A percentile compares a stretch with the other conserved stretches of the same genome.
Conservation (phyloP, 768 basidiomycete species). For the Lactarius hatsudake region DNA sequence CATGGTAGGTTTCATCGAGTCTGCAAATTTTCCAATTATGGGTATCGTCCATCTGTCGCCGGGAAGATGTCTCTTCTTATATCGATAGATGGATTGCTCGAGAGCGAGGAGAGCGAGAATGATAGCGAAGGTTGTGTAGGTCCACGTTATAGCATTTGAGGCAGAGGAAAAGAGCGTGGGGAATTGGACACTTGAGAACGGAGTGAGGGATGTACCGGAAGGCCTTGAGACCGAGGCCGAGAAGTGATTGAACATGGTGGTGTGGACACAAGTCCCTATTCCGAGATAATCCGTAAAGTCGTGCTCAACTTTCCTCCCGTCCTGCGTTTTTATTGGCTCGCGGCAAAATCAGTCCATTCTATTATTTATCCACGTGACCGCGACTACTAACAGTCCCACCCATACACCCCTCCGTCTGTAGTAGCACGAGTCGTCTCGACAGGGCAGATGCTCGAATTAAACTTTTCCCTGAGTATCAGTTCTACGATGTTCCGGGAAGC, state of each 20-base stretch:
- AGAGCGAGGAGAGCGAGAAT: conserved; percentile 73
- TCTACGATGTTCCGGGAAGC: conserved; percentile 82
- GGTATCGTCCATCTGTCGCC: conserved; percentile 93
- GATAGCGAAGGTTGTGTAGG: conserved; percentile 68
- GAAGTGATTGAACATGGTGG: conserved; percentile 30
- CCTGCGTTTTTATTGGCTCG: conserved; percentile 12
- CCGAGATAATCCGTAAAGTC: neutral
- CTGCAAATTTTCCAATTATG: conserved; percentile 94
- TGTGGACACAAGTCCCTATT: neutral
- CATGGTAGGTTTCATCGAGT: conserved; percentile 88
- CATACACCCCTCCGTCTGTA: neutral
- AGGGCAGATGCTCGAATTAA: conserved; percentile 64
- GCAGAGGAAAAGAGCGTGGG: conserved; percentile 44
- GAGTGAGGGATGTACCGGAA: conserved; percentile 41
- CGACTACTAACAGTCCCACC: conserved; percentile 27
- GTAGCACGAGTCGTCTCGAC: neutral
- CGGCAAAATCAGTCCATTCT: conserved; percentile 22
- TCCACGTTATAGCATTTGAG: conserved; percentile 44
- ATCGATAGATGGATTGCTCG: conserved; percentile 86
- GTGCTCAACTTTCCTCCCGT: neutral
- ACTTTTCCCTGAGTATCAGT: conserved; percentile 70
- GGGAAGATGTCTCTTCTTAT: conserved; percentile 85
- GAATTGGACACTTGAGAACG: conserved; percentile 47
- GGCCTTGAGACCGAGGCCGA: conserved; percentile 40
- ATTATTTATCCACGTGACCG: conserved; percentile 2